Percentiles rank a stretch among this genome's conserved stretches.
Evolutionary conservation across 2,329 filamentous ascomycete genomes (phyloP).

Genomic region (Colletotrichum sp.): DNA sequence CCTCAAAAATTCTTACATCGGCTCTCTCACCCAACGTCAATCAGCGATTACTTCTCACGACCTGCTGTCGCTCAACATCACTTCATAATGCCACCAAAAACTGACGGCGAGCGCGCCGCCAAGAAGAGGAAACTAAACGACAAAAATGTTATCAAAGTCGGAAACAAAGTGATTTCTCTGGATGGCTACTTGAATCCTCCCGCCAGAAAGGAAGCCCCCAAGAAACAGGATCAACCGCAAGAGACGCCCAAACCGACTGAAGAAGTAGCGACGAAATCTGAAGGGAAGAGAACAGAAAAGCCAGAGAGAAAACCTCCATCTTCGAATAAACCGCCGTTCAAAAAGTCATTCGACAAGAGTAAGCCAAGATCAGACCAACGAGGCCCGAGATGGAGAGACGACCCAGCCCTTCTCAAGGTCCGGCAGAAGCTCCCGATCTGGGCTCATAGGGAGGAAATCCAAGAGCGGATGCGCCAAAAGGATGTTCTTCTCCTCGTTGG

Average conservation of each 20-base stretch:
- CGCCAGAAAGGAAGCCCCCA: slow-evolving; percentile 18
- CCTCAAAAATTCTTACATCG: slow-evolving; percentile 17
- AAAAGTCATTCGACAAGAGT: neutral
- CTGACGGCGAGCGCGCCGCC: slow-evolving; percentile 31
- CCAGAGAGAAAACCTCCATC: too few species aligned
- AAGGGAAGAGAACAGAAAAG: too few species aligned
- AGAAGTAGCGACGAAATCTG: too few species aligned
- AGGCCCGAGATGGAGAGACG: slow-evolving; percentile 26
- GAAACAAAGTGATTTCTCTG: slow-evolving; percentile 53
- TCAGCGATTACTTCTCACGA: neutral
- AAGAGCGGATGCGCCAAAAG: slow-evolving; percentile 63
- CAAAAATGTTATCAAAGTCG: slow-evolving; percentile 47
- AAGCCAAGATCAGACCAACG: neutral
- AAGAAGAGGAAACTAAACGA: slow-evolving; percentile 42
- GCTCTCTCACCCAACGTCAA: neutral
- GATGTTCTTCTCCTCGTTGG: slow-evolving; percentile 86
- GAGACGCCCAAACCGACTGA: neutral
- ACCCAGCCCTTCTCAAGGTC: slow-evolving; percentile 41
- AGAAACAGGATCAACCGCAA: neutral
- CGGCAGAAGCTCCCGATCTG: slow-evolving; percentile 83
- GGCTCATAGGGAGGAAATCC: slow-evolving; percentile 73
- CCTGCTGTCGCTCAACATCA: neutral
- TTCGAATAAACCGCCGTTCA: too few species aligned
- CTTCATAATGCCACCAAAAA: neutral
- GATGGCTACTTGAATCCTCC: slow-evolving; percentile 52